Conservation (phyloP, 441 rosid genomes). For the Brassica balearica region DNA sequence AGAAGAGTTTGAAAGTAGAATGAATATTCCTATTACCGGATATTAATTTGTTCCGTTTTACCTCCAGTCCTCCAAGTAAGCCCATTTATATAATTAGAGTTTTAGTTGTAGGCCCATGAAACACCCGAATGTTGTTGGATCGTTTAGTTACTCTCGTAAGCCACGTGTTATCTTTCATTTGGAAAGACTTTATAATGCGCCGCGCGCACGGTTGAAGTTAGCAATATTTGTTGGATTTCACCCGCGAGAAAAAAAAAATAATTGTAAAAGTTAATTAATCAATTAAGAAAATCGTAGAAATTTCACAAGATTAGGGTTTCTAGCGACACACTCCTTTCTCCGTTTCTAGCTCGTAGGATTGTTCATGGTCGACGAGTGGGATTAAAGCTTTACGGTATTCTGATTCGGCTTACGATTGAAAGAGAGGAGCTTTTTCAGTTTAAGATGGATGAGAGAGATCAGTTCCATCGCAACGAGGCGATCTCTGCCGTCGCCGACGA, state of each 20-base stretch:
- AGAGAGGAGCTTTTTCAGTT: conserved; percentile 21
- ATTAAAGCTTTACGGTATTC: conserved; percentile 15
- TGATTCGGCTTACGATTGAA: conserved; percentile 19
- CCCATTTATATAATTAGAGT: too few species aligned
- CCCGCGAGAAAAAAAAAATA: not conserved
- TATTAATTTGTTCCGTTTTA: too few species aligned
- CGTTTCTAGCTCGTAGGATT: not conserved
- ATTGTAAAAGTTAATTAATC: conserved; percentile 1
- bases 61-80: too few species aligned
- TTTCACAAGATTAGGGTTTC: conserved; percentile 42
- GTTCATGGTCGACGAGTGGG: not conserved
- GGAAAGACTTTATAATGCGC: conserved; percentile 5
- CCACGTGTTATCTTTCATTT: too few species aligned
- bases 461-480: conserved; percentile 69
- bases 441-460: conserved; percentile 59
- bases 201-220: not conserved
- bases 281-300: conserved; percentile 32
- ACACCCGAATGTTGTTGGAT: too few species aligned
- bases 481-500: conserved; percentile 76
- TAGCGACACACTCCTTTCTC: not conserved
- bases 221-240: not conserved
- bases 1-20: too few species aligned
- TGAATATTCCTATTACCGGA: too few species aligned
- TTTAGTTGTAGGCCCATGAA: too few species aligned
- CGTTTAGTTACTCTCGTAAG: too few species aligned